Evolutionary conservation across 805 yeast genomes (phyloP).

Genomic region (Torulaspora delbrueckii): DNA sequence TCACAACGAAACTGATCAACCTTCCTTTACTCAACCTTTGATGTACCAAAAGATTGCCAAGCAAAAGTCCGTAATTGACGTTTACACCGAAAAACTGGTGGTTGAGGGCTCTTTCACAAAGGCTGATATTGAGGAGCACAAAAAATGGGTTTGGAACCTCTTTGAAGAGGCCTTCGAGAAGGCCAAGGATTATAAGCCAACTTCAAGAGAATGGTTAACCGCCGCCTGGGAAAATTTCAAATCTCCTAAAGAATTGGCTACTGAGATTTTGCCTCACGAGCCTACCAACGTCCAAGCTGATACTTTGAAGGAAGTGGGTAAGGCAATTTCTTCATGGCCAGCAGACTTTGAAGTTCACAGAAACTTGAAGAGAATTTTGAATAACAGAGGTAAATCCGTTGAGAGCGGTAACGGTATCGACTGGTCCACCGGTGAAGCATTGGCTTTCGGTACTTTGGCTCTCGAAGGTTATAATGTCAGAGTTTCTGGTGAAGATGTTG

Average conservation of each 20-base stretch:
- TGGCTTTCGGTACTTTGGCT: constrained; percentile 90
- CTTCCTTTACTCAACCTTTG: constrained; percentile 95
- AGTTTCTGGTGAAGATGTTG: constrained; percentile 98
- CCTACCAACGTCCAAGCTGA: constrained; percentile 85
- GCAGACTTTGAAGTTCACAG: constrained; percentile 83
- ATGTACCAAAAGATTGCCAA: constrained; percentile 91
- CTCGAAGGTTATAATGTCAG: constrained; percentile 95
- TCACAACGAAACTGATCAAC: constrained; percentile 99
- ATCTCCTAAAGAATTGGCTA: constrained; percentile 93
- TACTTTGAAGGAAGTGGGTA: constrained; percentile 73
- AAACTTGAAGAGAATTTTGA: constrained; percentile 91
- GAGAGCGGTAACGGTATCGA: constrained; percentile 92
- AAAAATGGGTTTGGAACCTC: constrained; percentile 94
- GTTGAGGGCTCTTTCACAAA: constrained; percentile 84
- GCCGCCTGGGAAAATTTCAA: constrained; percentile 99
- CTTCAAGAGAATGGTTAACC: constrained; percentile 95
- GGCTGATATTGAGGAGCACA: constrained; percentile 91
- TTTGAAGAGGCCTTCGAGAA: constrained; percentile 86
- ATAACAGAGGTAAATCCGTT: constrained; percentile 77
- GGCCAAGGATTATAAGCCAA: constrained; percentile 85
- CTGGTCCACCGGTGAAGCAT: constrained; percentile 99
- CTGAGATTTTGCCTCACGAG: constrained; percentile 90
- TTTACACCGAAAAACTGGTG: constrained; percentile 73
- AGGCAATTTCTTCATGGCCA: constrained; percentile 77
- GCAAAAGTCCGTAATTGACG: constrained; percentile 83